Conservation (phyloP, 2,329 filamentous ascomycete species). For the Alternaria sp. region DNA sequence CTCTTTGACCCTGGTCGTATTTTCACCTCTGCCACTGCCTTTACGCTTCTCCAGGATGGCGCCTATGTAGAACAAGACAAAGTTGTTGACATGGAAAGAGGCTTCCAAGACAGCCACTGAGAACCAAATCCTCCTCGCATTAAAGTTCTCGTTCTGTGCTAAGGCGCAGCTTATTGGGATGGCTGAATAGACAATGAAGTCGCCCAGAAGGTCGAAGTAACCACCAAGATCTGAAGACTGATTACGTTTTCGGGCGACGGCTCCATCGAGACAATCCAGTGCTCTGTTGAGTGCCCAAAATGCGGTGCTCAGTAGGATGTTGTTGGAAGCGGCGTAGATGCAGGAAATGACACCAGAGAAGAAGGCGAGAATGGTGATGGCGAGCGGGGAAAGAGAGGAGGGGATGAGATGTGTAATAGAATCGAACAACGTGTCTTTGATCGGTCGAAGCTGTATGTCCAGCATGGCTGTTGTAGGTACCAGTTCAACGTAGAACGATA, state of each 20-base stretch:
- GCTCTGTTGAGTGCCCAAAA: not conserved
- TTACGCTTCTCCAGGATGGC: constrained; percentile 4
- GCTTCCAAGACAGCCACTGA: not conserved
- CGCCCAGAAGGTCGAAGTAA: constrained; percentile 1
- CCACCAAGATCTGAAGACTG: constrained; percentile 3
- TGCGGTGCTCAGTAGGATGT: not conserved
- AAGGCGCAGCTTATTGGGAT: not conserved
- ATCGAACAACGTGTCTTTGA: constrained; percentile 2
- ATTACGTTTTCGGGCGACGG: not conserved
- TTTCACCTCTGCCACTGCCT: not conserved
- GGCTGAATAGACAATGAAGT: constrained; percentile 3
- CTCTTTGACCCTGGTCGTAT: not conserved
- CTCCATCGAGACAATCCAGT: constrained; percentile 3
- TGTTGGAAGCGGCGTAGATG: too few species aligned
- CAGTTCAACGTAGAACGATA: not conserved
- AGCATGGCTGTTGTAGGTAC: not conserved
- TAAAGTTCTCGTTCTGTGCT: not conserved
- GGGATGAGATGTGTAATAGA: not conserved
- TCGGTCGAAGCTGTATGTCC: constrained; percentile 2
- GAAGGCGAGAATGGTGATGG: too few species aligned
- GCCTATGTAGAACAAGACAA: constrained; percentile 3
- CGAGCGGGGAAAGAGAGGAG: too few species aligned
- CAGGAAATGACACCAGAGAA: too few species aligned
- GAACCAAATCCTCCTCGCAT: not conserved
- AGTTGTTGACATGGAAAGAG: constrained; percentile 2